Percentiles rank a stretch among this genome's conserved stretches.
phyloP scores from a whole-genome alignment of 805 yeast genomes.

The Maudiozyma turicensis region DNA sequence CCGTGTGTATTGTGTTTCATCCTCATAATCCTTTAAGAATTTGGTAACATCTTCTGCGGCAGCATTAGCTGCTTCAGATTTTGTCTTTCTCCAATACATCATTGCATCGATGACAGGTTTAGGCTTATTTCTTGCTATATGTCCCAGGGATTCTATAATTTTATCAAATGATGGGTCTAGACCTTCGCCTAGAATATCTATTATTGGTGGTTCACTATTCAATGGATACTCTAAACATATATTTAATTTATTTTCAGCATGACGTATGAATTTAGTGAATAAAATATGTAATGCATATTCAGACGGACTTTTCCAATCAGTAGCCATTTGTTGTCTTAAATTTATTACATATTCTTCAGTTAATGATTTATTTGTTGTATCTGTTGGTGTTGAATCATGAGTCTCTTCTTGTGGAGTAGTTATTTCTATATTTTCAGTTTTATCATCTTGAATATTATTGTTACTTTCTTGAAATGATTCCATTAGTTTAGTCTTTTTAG shows the following conservation, averaged over 20 bases:
- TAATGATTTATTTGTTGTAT: slow-evolving; percentile 9
- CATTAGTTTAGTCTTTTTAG: background rate
- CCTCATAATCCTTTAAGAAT: slow-evolving; percentile 30
- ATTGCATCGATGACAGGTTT: slow-evolving; percentile 95
- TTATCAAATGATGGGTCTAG: slow-evolving; percentile 80
- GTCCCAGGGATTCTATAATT: slow-evolving; percentile 77
- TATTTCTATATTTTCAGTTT: background rate
- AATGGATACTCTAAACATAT: slow-evolving; percentile 57
- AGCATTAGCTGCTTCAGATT: slow-evolving; percentile 72
- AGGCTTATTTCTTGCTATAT: slow-evolving; percentile 81
- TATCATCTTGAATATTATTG: background rate
- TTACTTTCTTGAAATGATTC: background rate
- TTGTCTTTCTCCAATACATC: slow-evolving; percentile 95
- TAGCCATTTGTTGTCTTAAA: slow-evolving; percentile 32
- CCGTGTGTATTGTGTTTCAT: slow-evolving; percentile 5
- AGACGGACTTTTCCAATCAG: slow-evolving; percentile 62
- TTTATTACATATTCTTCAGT: slow-evolving; percentile 21
- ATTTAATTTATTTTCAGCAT: slow-evolving; percentile 80
- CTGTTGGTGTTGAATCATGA: slow-evolving; percentile 6
- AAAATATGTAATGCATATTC: slow-evolving; percentile 91
- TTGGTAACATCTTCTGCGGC: slow-evolving; percentile 46
- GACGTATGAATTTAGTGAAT: slow-evolving; percentile 90
- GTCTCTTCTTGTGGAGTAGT: background rate
- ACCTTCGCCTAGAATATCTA: slow-evolving; percentile 73
- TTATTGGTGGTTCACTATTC: slow-evolving; percentile 64